A percentile compares a stretch with the other conserved stretches of the same genome.
Conservation (phyloP, 768 basidiomycete species). For the Tulasnella calospora region DNA sequence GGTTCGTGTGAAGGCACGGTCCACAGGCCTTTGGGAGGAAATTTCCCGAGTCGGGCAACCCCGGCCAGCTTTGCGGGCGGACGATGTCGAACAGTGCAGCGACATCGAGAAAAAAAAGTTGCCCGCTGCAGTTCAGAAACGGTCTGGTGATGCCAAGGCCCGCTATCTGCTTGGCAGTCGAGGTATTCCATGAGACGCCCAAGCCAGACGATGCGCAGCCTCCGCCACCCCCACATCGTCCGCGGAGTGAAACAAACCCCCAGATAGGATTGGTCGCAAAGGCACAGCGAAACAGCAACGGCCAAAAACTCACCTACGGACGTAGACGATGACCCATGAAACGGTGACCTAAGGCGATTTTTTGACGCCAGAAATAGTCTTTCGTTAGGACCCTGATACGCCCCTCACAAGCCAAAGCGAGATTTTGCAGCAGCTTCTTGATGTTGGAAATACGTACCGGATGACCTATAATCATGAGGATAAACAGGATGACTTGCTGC, state of each 20-base stretch:
- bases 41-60: not conserved
- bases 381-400: not conserved
- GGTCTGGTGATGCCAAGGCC: not conserved
- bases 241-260: not conserved
- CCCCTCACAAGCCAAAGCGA: slow-evolving; percentile 17
- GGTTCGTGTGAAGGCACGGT: not conserved
- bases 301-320: slow-evolving; percentile 53
- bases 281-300: not conserved
- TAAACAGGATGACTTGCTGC: slow-evolving; percentile 44
- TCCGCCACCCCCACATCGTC: not conserved
- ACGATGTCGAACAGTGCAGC: not conserved
- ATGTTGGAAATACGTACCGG: slow-evolving; percentile 50
- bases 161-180: not conserved
- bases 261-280: not conserved
- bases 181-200: not conserved
- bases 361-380: slow-evolving; percentile 3
- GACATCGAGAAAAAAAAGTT: not conserved
- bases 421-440: slow-evolving; percentile 17
- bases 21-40: not conserved
- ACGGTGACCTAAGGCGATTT: slow-evolving; percentile 55
- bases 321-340: slow-evolving; percentile 78
- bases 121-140: not conserved
- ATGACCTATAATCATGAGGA: slow-evolving; percentile 73
- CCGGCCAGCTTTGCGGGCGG: not conserved
- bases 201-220: not conserved